Evolutionary conservation across 805 yeast species (phyloP).

Genomic region (Candida coleopterorum): DNA sequence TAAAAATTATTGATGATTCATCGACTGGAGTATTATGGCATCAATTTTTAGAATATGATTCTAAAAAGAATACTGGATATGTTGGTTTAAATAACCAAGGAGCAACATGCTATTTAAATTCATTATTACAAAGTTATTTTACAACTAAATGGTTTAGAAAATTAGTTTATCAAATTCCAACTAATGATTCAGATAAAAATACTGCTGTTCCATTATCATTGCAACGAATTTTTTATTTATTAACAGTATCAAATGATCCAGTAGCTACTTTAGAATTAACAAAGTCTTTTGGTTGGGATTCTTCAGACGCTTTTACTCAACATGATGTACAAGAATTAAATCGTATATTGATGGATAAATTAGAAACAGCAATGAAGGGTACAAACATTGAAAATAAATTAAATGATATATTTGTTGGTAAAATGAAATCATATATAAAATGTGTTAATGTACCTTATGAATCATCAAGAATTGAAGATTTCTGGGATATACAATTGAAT

Average conservation of each 20-base stretch:
- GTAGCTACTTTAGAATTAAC: slow-evolving; percentile 86
- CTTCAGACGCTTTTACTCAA: slow-evolving; percentile 91
- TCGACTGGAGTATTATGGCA: slow-evolving; percentile 94
- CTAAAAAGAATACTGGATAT: slow-evolving; percentile 81
- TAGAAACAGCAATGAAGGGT: slow-evolving; percentile 88
- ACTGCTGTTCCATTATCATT: slow-evolving; percentile 69
- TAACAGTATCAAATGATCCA: slow-evolving; percentile 69
- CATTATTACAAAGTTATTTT: slow-evolving; percentile 83
- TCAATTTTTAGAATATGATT: slow-evolving; percentile 76
- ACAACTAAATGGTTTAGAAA: slow-evolving; percentile 79
- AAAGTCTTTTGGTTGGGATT: slow-evolving; percentile 94
- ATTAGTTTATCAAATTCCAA: slow-evolving; percentile 86
- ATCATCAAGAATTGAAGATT: slow-evolving; percentile 86
- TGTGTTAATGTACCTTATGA: slow-evolving; percentile 93
- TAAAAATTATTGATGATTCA: slow-evolving; percentile 75
- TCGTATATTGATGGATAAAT: slow-evolving; percentile 89
- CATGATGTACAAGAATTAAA: slow-evolving; percentile 97
- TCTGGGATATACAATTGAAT: slow-evolving; percentile 96
- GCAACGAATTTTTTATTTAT: slow-evolving; percentile 79
- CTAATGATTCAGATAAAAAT: slow-evolving; percentile 44
- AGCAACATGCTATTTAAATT: slow-evolving; percentile 95
- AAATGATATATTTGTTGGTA: slow-evolving; percentile 87
- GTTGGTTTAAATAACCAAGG: slow-evolving; percentile 96
- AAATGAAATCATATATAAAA: slow-evolving; percentile 90
- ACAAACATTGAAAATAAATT: slow-evolving; percentile 56